phyloP scores from a whole-genome alignment of 1,284 basidiomycete species.

The Moesziomyces globuligerus region DNA sequence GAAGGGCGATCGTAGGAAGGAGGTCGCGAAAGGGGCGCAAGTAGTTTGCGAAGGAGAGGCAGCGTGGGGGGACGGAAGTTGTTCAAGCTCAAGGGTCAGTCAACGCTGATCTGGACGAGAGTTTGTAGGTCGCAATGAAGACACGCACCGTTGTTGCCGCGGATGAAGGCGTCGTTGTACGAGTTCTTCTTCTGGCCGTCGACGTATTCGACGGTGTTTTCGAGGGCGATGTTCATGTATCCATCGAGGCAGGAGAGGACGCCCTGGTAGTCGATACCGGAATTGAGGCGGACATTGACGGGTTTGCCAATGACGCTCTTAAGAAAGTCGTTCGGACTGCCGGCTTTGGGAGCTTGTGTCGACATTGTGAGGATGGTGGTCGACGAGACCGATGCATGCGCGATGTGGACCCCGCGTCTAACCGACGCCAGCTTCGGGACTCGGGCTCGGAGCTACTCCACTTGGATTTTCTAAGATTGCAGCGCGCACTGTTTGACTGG shows the following conservation, averaged over 20 bases:
- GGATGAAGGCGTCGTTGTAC: slow-evolving; percentile 93
- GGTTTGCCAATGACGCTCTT: slow-evolving; percentile 85
- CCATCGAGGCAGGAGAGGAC: slow-evolving; percentile 96
- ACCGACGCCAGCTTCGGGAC: no score
- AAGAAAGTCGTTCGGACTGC: slow-evolving; percentile 64
- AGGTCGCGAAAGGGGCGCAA: neutral
- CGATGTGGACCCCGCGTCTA: no score
- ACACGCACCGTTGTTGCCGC: slow-evolving; percentile 94
- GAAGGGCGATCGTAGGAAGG: neutral
- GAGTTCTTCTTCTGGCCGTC: slow-evolving; percentile 84
- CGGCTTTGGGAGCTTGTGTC: slow-evolving; percentile 36
- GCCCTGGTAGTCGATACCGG: slow-evolving; percentile 94
- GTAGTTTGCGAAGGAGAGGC: no score
- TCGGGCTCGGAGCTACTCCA: no score
- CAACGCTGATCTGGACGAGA: no score
- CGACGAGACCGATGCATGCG: no score
- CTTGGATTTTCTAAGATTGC: no score
- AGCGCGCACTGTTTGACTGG: no score
- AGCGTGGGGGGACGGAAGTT: no score
- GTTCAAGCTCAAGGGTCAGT: no score
- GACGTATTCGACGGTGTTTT: slow-evolving; percentile 95
- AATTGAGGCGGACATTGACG: slow-evolving; percentile 92
- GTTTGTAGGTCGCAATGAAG: neutral
- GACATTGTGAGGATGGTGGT: slow-evolving; percentile 19
- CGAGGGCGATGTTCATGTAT: slow-evolving; percentile 92